Percentiles rank a stretch among this genome's conserved stretches.
These are phyloP conservation scores for Aspergillus sclerotioniger DNA, from an alignment of 495 filamentous ascomycete species.

Conservation along the genomic window DNA sequence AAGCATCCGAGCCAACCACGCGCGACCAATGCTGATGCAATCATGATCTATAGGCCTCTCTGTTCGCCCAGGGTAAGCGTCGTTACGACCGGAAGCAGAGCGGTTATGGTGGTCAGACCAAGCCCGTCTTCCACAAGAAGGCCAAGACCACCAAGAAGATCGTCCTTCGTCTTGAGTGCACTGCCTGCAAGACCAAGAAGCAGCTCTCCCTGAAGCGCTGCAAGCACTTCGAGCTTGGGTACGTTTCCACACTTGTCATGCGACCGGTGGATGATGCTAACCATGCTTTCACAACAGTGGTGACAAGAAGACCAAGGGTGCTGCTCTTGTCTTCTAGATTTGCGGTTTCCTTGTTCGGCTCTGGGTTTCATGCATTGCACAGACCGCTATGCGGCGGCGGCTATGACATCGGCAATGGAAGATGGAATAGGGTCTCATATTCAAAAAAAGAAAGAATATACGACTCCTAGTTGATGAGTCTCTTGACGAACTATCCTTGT, in stretches of 20 bases:
- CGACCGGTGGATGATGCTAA: constrained; percentile 20
- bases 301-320: constrained; percentile 99
- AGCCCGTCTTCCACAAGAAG: constrained; percentile 99
- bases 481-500: constrained; percentile 26
- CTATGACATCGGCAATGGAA: constrained; percentile 50
- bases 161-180: constrained; percentile 96
- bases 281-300: constrained; percentile 60
- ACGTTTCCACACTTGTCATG: constrained; percentile 40
- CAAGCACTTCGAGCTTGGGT: constrained; percentile 99
- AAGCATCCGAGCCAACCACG: constrained; percentile 2
- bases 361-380: constrained; percentile 49
- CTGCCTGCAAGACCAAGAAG: constrained; percentile 95
- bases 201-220: constrained; percentile 97
- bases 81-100: constrained; percentile 99
- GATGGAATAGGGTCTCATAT: constrained; percentile 51
- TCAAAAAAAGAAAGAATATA: constrained; percentile 43
- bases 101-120: constrained; percentile 99
- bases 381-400: constrained; percentile 38
- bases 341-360: constrained; percentile 50
- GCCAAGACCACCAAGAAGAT: constrained; percentile 99
- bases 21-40: constrained; percentile 26
- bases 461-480: constrained; percentile 43
- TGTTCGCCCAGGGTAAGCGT: constrained; percentile 98
- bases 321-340: constrained; percentile 94
- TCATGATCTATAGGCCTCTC: constrained; percentile 63